Conservation (phyloP, 2,329 filamentous ascomycete species). For the Hypoxylon sp. region DNA sequence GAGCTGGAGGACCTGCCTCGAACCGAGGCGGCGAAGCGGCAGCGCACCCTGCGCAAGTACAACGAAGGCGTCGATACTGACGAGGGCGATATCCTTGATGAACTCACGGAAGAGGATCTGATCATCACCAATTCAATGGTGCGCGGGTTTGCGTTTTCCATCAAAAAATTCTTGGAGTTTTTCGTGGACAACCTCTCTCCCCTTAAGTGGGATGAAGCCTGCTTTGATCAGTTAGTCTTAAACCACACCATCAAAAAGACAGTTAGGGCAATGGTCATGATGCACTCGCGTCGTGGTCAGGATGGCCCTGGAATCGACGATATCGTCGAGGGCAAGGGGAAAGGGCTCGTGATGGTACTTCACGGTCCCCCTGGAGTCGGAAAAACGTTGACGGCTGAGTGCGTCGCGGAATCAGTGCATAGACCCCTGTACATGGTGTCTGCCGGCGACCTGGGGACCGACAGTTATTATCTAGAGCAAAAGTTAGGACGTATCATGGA, state of each 20-base stretch:
- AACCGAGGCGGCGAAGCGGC: conserved; percentile 46
- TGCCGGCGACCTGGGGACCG: conserved; percentile 54
- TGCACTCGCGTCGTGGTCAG: conserved; percentile 31
- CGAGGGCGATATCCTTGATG: conserved; percentile 39
- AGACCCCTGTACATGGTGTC: conserved; percentile 56
- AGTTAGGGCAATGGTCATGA: conserved; percentile 33
- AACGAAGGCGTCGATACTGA: conserved; percentile 49
- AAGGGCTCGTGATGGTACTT: conserved; percentile 43
- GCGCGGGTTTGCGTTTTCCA: conserved; percentile 44
- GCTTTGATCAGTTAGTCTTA: conserved; percentile 56
- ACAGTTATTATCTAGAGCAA: conserved; percentile 48
- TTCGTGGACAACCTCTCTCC: conserved; percentile 62
- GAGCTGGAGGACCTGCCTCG: conserved; percentile 43
- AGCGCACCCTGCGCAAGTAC: conserved; percentile 43
- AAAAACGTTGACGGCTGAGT: conserved; percentile 56
- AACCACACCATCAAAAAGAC: conserved; percentile 33
- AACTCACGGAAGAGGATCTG: conserved; percentile 47
- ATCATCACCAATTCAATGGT: conserved; percentile 46
- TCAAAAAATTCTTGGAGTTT: conserved; percentile 58
- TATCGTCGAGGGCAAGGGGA: conserved; percentile 44
- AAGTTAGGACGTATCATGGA: conserved; percentile 54
- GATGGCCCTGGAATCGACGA: conserved; percentile 36
- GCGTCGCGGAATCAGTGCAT: conserved; percentile 56
- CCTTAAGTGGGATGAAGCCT: conserved; percentile 64
- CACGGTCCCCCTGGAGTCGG: conserved; percentile 42